Evolutionary conservation across 2,329 filamentous ascomycete species (phyloP), one percentile per base, ranked within the genome.

Genomic region (Curvularia verruculosa): DNA sequence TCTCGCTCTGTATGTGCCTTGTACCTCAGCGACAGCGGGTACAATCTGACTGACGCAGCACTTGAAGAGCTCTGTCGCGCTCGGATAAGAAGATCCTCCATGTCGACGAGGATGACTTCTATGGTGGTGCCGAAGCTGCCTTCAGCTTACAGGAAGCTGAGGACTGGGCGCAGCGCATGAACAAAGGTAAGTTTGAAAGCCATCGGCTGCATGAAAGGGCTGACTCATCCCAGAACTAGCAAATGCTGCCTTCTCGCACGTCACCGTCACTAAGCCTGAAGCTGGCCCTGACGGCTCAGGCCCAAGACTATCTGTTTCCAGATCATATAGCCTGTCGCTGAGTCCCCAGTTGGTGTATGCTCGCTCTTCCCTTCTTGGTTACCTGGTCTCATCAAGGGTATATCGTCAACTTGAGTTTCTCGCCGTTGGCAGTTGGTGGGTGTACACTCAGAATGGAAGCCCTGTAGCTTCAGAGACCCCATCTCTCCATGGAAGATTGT

Each of bases 381-480:
- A 88, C 68, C 85, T 98, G 15, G 91, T 98, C n/a, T 92, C 92
- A 2, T 96, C 94, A 6, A 89, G 88, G 66, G 89, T 92, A 12
- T 94, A 94, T 71, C 86, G 89, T 21, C 93, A 97, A 78, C 84
- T 99, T 45, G 94, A 98, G 73, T 98, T 98, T 67, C 85, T 95
- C 60, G 92, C 94, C 26, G 91, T 98, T 24, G 94, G 94, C 24
- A 94, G 90, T 54, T 98, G 94, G 86, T 97, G 90, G 84, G 86
- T 97, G 53, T 88, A 88, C 44, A 37, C 50, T 19, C 55, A 47
- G 13, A 37, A 19, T n/a, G 43, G 57, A 48, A 41, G 44, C 48
- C 51, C 45, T 6, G 28, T 21, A 34, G 49, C 55, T 31, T 28
- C 54, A n/a, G 40, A 31, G 12, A 23, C 28, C 18, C 15, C 29